Evolutionary conservation across 2,329 filamentous ascomycete species (phyloP), one percentile per base, ranked within the genome.

Genomic region (Scytalidium sp.): DNA sequence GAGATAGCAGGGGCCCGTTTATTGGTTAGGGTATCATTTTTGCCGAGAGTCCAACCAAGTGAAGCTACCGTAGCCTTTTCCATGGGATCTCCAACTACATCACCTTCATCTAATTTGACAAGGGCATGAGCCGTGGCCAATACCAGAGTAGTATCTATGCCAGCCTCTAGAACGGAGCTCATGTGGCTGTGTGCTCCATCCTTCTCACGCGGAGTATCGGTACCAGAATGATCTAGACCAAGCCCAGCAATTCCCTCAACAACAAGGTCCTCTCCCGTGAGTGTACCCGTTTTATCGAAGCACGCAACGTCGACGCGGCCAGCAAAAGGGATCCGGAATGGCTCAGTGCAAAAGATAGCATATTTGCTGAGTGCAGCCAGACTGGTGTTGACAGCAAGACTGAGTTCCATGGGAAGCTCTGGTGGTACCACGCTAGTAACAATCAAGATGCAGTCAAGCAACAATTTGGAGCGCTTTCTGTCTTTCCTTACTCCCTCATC

Each of bases 391-490:
- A 99, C 95, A 43, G 95, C 95, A 62, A 99, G 76, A 70, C 89
- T 96, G 46, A 99, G 81, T 66, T 99, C 95, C 94, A 99, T 99
- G 11, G 94, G 94, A 55, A 99, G 76, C 72, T 99, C 94, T 2
- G 94, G 94, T n/a, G 94, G 94, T 1, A 99, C 94, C 51, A 99
- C 94, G 65, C 91, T 97, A 39, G 94, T 99, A 61, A 99, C 84
- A 63, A 99, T 99, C 68, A 99, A 85, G 70, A 99, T 83, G 67
- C 95, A 99, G 73, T 99, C 95, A 47, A 99, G 83, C 51, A 99
- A 81, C 36, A 99, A 83, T 81, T 99, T 99, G 43, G 93, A 97
- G 57, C 94, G 87, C 76, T 99, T 97, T 66, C 94, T 87, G 64
- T 97, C 93, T 73, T 88, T 91, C 66, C 82, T 81, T 48, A 99